Evolutionary conservation across 2,329 filamentous ascomycete species (phyloP).

Genomic region (Spiromastix sp.): DNA sequence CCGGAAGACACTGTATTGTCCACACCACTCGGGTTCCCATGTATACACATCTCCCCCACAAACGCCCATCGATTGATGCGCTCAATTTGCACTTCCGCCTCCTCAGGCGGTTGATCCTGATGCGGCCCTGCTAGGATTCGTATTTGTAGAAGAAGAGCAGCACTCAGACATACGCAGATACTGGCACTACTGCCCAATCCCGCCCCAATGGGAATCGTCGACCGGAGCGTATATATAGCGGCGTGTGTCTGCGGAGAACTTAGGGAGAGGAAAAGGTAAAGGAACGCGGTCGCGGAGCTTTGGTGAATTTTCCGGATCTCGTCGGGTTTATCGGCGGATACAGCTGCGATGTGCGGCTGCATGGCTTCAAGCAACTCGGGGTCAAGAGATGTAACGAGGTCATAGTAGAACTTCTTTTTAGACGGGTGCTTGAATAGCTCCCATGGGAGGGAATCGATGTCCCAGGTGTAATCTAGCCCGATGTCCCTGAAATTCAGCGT

Average conservation of each 20-base stretch:
- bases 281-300: constrained; percentile 68
- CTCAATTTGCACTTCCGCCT: constrained; percentile 83
- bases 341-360: constrained; percentile 62
- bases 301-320: constrained; percentile 75
- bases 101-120: constrained; percentile 76
- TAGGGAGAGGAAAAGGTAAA: constrained; percentile 77
- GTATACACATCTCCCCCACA: constrained; percentile 92
- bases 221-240: constrained; percentile 72
- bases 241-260: constrained; percentile 63
- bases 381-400: constrained; percentile 74
- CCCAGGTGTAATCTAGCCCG: constrained; percentile 80
- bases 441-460: constrained; percentile 89
- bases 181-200: constrained; percentile 82
- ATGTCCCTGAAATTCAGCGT: constrained; percentile 87
- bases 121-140: constrained; percentile 83
- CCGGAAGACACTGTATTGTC: constrained; percentile 94
- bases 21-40: constrained; percentile 91
- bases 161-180: constrained; percentile 69
- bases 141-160: constrained; percentile 71
- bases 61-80: constrained; percentile 97
- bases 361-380: constrained; percentile 70
- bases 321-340: constrained; percentile 58
- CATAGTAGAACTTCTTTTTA: constrained; percentile 94
- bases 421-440: constrained; percentile 62
- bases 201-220: constrained; percentile 76